Percentiles rank a stretch among this genome's conserved stretches.
phyloP scores from a whole-genome alignment of 2,329 filamentous ascomycete genomes.

The Botryotinia calthae region DNA sequence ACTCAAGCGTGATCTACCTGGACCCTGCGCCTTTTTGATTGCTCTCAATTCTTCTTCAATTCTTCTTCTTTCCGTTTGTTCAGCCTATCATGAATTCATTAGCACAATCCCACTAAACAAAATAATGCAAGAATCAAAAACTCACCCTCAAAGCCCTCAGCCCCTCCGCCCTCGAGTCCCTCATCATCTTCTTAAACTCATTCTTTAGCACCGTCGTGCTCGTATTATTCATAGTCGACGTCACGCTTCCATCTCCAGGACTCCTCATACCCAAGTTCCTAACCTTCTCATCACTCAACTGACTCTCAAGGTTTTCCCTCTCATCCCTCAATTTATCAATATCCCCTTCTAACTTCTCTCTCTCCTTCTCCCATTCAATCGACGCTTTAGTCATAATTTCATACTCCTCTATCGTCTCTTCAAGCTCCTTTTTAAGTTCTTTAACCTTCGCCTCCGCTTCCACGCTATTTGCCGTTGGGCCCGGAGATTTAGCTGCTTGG shows the following conservation, averaged over 20 bases:
- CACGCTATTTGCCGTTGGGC: constrained; percentile 4
- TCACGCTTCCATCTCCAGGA: constrained; percentile 42
- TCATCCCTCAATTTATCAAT: constrained; percentile 64
- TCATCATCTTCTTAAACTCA: constrained; percentile 81
- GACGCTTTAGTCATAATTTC: constrained; percentile 67
- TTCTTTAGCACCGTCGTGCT: constrained; percentile 68
- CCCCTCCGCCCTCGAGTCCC: constrained; percentile 65
- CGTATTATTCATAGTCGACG: constrained; percentile 42
- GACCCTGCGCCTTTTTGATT: constrained; percentile 40
- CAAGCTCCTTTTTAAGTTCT: constrained; percentile 61
- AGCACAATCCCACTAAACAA: neutral
- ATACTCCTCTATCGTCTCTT: constrained; percentile 66
- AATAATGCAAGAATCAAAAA: constrained; percentile 25
- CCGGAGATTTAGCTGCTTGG: constrained; percentile 10
- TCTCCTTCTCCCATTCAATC: constrained; percentile 69
- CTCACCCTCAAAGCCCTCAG: constrained; percentile 63
- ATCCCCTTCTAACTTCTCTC: constrained; percentile 59
- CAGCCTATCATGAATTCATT: constrained; percentile 48
- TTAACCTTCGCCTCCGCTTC: constrained; percentile 42
- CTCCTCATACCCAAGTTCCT: constrained; percentile 61
- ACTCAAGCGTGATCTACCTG: constrained; percentile 40
- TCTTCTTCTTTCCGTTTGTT: constrained; percentile 68
- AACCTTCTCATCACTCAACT: constrained; percentile 66
- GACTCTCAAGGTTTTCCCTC: constrained; percentile 60
- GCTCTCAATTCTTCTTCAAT: constrained; percentile 62